These are phyloP conservation scores for Rhizopogon hawkerae DNA, from an alignment of 1,284 basidiomycete genomes.

Conservation along the genomic window DNA sequence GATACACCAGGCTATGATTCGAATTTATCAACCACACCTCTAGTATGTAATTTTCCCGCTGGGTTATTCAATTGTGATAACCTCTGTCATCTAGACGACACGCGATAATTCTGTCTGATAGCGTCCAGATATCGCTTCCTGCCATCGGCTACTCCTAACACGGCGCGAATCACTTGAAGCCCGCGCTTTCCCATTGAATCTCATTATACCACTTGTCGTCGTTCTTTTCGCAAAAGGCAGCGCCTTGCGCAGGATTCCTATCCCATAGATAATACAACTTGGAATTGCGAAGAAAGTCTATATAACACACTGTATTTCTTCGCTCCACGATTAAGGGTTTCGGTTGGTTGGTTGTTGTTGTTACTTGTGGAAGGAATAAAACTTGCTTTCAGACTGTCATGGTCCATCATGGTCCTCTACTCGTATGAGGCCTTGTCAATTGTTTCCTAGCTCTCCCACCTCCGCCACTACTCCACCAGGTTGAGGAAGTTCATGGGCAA, in stretches of 20 bases:
- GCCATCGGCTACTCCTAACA: too few relatives aligned
- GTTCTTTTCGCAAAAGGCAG: neutral
- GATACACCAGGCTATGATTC: neutral
- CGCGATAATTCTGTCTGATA: constrained; percentile 1
- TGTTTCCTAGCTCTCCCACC: too few relatives aligned
- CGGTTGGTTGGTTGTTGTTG: too few relatives aligned
- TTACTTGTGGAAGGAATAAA: too few relatives aligned
- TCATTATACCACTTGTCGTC: neutral
- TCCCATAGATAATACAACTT: too few relatives aligned
- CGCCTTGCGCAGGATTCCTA: neutral
- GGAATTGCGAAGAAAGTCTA: too few relatives aligned
- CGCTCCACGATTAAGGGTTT: neutral
- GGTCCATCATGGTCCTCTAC: too few relatives aligned
- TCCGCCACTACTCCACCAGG: too few relatives aligned
- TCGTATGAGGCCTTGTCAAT: too few relatives aligned
- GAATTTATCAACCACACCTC: too few relatives aligned
- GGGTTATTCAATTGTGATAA: neutral
- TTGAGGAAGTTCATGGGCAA: too few relatives aligned
- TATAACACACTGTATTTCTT: neutral
- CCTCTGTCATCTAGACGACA: neutral
- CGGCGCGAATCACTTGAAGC: neutral
- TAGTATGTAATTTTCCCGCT: neutral
- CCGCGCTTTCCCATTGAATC: neutral
- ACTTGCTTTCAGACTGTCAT: too few relatives aligned
- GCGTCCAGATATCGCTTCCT: neutral